Evolutionary conservation across 2,329 filamentous ascomycete species (phyloP).

Genomic region (Xylariaceae sp.): DNA sequence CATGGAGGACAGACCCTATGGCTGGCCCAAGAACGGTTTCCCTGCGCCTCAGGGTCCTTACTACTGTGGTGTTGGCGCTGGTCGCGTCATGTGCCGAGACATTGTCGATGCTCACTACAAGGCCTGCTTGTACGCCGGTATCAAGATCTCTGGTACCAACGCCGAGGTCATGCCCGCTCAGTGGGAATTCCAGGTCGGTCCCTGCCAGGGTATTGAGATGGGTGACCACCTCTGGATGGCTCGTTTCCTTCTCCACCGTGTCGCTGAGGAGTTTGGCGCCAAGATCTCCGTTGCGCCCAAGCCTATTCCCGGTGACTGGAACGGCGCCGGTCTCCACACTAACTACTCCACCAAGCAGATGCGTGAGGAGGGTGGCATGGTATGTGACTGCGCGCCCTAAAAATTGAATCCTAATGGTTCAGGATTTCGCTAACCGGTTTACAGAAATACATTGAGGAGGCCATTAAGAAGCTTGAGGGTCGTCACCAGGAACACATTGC

Average conservation of each 20-base stretch:
- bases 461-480: slow-evolving; percentile 75
- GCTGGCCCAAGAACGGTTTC: slow-evolving; percentile 78
- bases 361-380: slow-evolving; percentile 84
- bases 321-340: slow-evolving; percentile 75
- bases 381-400: slow-evolving; percentile 1
- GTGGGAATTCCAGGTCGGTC: slow-evolving; percentile 95
- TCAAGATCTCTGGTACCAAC: slow-evolving; percentile 97
- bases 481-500: slow-evolving; percentile 81
- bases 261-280: slow-evolving; percentile 93
- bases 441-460: slow-evolving; percentile 75
- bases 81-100: slow-evolving; percentile 96
- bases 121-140: slow-evolving; percentile 72
- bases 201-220: slow-evolving; percentile 81
- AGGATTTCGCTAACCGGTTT: background rate
- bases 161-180: slow-evolving; percentile 97
- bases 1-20: slow-evolving; percentile 79
- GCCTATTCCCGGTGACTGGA: slow-evolving; percentile 94
- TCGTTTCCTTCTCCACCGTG: slow-evolving; percentile 80
- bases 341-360: slow-evolving; percentile 91
- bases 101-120: slow-evolving; percentile 95
- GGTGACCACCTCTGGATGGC: slow-evolving; percentile 96
- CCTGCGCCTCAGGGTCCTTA: slow-evolving; percentile 90
- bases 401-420: background rate
- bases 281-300: slow-evolving; percentile 95
- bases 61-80: slow-evolving; percentile 96